Percentiles rank a stretch among this genome's conserved stretches.
These are phyloP conservation scores for Aspergillus haitiensis DNA, from an alignment of 495 filamentous ascomycete genomes.

Conservation along the genomic window DNA sequence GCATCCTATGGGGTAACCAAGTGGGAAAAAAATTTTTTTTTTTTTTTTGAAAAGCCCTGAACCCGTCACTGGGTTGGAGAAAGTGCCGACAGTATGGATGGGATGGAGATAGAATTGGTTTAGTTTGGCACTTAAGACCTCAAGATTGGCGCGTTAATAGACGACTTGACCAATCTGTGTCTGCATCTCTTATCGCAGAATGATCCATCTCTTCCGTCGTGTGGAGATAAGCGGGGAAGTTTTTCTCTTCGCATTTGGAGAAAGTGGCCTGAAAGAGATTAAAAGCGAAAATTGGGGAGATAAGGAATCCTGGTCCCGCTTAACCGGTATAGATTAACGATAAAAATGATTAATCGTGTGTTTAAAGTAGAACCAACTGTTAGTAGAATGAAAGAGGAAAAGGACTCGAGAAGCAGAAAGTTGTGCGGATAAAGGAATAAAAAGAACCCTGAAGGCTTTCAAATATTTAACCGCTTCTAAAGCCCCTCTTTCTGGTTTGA, in stretches of 20 bases:
- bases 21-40: neutral
- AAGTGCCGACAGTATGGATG: neutral
- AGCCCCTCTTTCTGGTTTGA: no score
- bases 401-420: no score
- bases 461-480: no score
- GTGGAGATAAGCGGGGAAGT: constrained; percentile 5
- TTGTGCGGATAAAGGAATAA: no score
- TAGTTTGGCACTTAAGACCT: neutral
- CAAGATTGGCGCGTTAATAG: neutral
- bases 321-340: neutral
- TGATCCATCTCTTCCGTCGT: neutral
- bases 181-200: neutral
- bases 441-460: no score
- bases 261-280: neutral
- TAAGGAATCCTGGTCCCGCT: neutral
- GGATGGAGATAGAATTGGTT: neutral
- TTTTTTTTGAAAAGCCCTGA: neutral
- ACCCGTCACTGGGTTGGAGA: neutral
- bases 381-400: no score
- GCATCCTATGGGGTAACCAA: neutral
- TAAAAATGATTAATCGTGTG: neutral
- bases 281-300: neutral
- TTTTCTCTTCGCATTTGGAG: neutral
- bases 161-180: neutral
- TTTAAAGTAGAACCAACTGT: no score